Percentiles rank a stretch among this genome's conserved stretches.
These are phyloP conservation scores for Datura wrightii DNA, from an alignment of 257 asterid species.

Conservation along the genomic window DNA sequence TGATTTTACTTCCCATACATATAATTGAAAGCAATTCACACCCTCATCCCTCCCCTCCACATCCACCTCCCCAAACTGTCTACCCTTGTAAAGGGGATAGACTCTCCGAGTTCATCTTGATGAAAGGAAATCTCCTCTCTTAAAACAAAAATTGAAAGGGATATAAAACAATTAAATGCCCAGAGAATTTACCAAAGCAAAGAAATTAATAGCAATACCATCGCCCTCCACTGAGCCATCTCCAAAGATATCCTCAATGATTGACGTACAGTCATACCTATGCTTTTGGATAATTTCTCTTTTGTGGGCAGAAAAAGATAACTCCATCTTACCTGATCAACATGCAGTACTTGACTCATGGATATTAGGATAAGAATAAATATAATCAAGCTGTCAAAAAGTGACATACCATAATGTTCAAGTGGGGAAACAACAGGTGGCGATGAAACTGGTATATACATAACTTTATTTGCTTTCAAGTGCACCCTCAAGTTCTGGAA, in stretches of 20 bases:
- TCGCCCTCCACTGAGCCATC: constrained; percentile 67
- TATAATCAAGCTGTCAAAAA: constrained; percentile 34
- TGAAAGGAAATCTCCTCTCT: constrained; percentile 7
- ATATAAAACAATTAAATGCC: constrained; percentile 27
- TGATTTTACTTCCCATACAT: constrained; percentile 14
- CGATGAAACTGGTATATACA: constrained; percentile 66
- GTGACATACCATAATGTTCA: constrained; percentile 48
- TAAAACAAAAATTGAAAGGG: background rate
- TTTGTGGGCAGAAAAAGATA: constrained; percentile 62
- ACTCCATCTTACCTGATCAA: constrained; percentile 53
- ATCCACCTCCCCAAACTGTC: constrained; percentile 2
- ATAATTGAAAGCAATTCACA: constrained; percentile 8
- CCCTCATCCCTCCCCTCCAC: background rate
- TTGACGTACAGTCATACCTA: constrained; percentile 69
- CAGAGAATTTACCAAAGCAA: constrained; percentile 75
- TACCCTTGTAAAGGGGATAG: background rate
- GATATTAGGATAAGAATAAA: constrained; percentile 18
- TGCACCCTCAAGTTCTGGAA: constrained; percentile 70
- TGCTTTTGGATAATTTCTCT: constrained; percentile 71
- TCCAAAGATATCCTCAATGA: constrained; percentile 71
- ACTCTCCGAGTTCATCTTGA: constrained; percentile 1
- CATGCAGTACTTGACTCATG: background rate
- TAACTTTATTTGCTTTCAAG: constrained; percentile 66
- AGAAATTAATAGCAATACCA: constrained; percentile 78
- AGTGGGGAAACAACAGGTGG: constrained; percentile 75